Conservation (phyloP, 1,139 yeast species). For the Chernovozyma aurita region DNA sequence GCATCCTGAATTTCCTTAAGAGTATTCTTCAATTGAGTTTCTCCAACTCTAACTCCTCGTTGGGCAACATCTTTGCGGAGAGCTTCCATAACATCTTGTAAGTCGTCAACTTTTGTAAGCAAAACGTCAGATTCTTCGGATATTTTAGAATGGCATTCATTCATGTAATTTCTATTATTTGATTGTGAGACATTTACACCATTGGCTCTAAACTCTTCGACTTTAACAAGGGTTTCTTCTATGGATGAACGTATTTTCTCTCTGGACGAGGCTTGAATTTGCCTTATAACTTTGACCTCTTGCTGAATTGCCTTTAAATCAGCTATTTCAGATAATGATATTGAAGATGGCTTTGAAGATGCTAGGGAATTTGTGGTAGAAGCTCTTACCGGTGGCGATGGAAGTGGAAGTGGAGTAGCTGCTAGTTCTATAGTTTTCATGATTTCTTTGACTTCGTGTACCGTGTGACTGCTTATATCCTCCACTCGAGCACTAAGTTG, state of each 20-base stretch:
- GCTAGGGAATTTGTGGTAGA: background rate
- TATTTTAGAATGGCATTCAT: constrained; percentile 65
- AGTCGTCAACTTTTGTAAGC: constrained; percentile 79
- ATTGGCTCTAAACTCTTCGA: background rate
- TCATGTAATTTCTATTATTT: constrained; percentile 67
- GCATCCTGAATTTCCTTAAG: constrained; percentile 63
- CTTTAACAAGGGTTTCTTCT: constrained; percentile 26
- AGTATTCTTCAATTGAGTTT: constrained; percentile 66
- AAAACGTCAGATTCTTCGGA: constrained; percentile 74
- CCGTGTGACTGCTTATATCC: constrained; percentile 19
- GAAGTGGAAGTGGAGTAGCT: background rate
- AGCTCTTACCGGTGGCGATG: background rate
- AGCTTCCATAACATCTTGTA: constrained; percentile 89
- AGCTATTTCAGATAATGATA: constrained; percentile 1
- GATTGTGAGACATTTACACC: constrained; percentile 14
- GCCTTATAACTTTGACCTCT: constrained; percentile 63
- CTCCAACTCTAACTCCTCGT: constrained; percentile 81
- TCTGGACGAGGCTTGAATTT: constrained; percentile 48
- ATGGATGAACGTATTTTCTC: constrained; percentile 41
- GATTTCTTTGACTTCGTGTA: constrained; percentile 20
- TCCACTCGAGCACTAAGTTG: constrained; percentile 27
- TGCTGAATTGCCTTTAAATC: constrained; percentile 14
- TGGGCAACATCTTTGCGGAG: constrained; percentile 88
- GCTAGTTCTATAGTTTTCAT: constrained; percentile 19
- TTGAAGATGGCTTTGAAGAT: background rate